phyloP scores from a whole-genome alignment of 371 early-diverging fungal species.

The Apophysomyces trapeziformis region DNA sequence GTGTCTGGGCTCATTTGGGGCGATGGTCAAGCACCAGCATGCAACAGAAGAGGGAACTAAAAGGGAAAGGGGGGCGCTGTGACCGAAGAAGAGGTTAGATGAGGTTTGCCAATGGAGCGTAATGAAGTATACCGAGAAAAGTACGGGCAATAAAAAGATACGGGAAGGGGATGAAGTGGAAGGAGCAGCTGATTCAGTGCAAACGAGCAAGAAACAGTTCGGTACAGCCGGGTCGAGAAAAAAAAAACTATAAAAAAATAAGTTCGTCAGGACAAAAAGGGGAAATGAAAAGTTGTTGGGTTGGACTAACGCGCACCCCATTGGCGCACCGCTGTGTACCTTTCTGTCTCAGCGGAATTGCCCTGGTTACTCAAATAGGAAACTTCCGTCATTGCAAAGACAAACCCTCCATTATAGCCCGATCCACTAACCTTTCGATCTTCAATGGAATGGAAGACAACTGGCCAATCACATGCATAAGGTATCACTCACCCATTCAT shows the following conservation, averaged over 20 bases:
- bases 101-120: neutral
- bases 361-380: too few species aligned
- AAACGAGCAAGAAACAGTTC: constrained; percentile 7
- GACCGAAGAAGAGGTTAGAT: neutral
- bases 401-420: too few species aligned
- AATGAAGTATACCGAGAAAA: constrained; percentile 11
- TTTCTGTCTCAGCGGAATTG: too few species aligned
- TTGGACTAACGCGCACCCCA: too few species aligned
- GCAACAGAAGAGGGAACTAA: neutral
- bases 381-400: too few species aligned
- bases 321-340: too few species aligned
- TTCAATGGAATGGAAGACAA: too few species aligned
- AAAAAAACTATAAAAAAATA: neutral
- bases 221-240: constrained; percentile 10
- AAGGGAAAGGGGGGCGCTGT: neutral
- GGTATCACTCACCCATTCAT: too few species aligned
- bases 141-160: neutral
- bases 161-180: constrained; percentile 6
- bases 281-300: neutral
- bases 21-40: constrained; percentile 11
- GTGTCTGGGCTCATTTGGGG: constrained; percentile 40
- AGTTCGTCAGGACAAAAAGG: constrained; percentile 8
- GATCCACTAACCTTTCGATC: too few species aligned
- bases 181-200: neutral
- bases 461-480: too few species aligned